Evolutionary conservation across 2,329 filamentous ascomycete genomes (phyloP).

Genomic region (Aspergillus thermomutatus): DNA sequence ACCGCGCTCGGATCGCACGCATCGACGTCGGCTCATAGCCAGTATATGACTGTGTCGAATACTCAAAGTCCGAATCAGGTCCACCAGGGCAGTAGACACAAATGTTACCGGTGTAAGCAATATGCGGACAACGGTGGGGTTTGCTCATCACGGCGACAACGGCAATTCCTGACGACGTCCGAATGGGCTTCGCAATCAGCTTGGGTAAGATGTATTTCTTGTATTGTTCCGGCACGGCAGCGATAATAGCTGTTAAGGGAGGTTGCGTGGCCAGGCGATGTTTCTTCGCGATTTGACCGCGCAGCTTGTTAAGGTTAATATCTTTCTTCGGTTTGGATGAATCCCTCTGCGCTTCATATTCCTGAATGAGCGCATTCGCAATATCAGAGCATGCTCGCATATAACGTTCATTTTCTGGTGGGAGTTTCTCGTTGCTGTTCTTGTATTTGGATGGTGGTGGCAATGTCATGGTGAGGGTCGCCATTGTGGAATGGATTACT

Average conservation of each 20-base stretch:
- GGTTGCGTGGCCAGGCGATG: slow-evolving; percentile 84
- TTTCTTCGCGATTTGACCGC: slow-evolving; percentile 87
- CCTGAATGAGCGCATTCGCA: slow-evolving; percentile 87
- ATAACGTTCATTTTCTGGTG: slow-evolving; percentile 91
- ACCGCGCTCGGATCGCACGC: slow-evolving; percentile 93
- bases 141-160: slow-evolving; percentile 99
- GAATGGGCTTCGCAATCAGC: slow-evolving; percentile 92
- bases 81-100: slow-evolving; percentile 98
- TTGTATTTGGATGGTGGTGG: slow-evolving; percentile 54
- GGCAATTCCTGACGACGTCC: slow-evolving; percentile 93
- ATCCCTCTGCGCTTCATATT: slow-evolving; percentile 79
- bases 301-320: slow-evolving; percentile 86
- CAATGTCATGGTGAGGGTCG: slow-evolving; percentile 59
- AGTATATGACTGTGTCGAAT: slow-evolving; percentile 97
- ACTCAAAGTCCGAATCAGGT: slow-evolving; percentile 97
- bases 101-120: slow-evolving; percentile 97
- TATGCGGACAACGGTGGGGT: slow-evolving; percentile 94
- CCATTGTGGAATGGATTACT: slow-evolving; percentile 47
- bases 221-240: slow-evolving; percentile 97
- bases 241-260: slow-evolving; percentile 92
- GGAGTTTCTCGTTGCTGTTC: slow-evolving; percentile 67
- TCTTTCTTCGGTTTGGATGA: slow-evolving; percentile 72
- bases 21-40: slow-evolving; percentile 98
- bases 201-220: slow-evolving; percentile 99
- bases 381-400: slow-evolving; percentile 94